Conservation (phyloP, 1,284 basidiomycete species). For the Malassezia pachydermatis region DNA sequence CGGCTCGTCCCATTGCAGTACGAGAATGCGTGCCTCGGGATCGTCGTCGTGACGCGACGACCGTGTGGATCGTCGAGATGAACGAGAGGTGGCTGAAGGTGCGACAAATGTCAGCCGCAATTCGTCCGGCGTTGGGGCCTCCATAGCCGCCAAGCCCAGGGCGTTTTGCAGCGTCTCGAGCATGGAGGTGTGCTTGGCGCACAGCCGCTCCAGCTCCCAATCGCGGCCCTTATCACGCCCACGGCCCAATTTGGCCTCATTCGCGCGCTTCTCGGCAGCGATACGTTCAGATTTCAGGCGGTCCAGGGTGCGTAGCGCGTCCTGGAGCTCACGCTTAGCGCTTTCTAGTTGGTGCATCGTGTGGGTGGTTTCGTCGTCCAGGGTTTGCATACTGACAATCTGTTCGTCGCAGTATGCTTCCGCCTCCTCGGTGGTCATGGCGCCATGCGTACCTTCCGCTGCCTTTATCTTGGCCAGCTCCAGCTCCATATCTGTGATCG, state of each 20-base stretch:
- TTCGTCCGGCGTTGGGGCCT: constrained; percentile 4
- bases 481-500: constrained; percentile 38
- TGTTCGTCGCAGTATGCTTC: constrained; percentile 31
- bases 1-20: constrained; percentile 10
- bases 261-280: constrained; percentile 33
- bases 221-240: constrained; percentile 32
- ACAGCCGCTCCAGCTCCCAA: constrained; percentile 32
- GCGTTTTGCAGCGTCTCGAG: constrained; percentile 9
- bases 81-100: neutral
- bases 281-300: constrained; percentile 33
- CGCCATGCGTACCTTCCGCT: constrained; percentile 27
- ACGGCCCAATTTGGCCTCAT: constrained; percentile 34
- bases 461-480: constrained; percentile 36
- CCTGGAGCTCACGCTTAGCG: constrained; percentile 33
- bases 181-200: constrained; percentile 18
- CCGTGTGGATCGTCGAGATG: neutral
- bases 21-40: constrained; percentile 1
- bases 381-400: constrained; percentile 30
- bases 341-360: constrained; percentile 26
- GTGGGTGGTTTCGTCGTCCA: constrained; percentile 28
- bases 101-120: constrained; percentile 5
- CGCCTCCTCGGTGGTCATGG: constrained; percentile 30
- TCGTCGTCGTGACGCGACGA: neutral
- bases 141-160: constrained; percentile 5
- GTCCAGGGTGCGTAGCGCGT: constrained; percentile 27